phyloP scores from a whole-genome alignment of 352 stramenopile species.

The Globisporangium radiosum region DNA sequence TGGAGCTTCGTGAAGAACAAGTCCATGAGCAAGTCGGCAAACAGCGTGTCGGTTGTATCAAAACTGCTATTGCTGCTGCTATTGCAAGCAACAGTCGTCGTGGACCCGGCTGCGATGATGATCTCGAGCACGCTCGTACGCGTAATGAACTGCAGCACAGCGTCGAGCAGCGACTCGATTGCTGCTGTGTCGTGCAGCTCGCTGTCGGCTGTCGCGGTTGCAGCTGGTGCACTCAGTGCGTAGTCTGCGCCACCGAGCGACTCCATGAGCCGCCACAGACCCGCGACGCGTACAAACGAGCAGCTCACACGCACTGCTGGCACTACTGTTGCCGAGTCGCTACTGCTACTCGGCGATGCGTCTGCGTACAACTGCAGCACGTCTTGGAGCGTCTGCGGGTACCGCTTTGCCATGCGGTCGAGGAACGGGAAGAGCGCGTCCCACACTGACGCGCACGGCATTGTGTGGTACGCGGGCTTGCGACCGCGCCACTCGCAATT shows the following conservation, averaged over 20 bases:
- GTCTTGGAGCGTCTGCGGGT: constrained; percentile 17
- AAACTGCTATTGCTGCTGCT: constrained; percentile 1
- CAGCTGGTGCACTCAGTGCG: neutral
- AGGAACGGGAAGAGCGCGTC: constrained; percentile 49
- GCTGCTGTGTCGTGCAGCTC: neutral
- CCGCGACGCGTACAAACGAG: constrained; percentile 48
- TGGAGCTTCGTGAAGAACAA: constrained; percentile 53
- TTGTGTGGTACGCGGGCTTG: constrained; percentile 54
- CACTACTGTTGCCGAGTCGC: neutral
- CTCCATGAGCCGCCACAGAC: constrained; percentile 49
- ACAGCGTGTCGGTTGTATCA: constrained; percentile 6
- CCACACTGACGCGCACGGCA: constrained; percentile 57
- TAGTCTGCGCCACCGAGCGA: constrained; percentile 18
- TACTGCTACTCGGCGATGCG: neutral
- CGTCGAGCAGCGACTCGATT: constrained; percentile 13
- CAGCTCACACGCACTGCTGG: constrained; percentile 30
- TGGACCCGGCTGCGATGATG: neutral
- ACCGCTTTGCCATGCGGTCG: constrained; percentile 27
- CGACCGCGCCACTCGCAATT: constrained; percentile 43
- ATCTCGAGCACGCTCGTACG: constrained; percentile 15
- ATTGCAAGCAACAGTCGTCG: neutral
- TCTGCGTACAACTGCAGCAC: constrained; percentile 14
- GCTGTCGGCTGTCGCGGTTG: constrained; percentile 11
- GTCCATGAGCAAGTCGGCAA: constrained; percentile 55
- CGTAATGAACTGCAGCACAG: constrained; percentile 20